These are phyloP conservation scores for Clitopilus passeckerianus DNA, from an alignment of 768 basidiomycete genomes.

Conservation along the genomic window DNA sequence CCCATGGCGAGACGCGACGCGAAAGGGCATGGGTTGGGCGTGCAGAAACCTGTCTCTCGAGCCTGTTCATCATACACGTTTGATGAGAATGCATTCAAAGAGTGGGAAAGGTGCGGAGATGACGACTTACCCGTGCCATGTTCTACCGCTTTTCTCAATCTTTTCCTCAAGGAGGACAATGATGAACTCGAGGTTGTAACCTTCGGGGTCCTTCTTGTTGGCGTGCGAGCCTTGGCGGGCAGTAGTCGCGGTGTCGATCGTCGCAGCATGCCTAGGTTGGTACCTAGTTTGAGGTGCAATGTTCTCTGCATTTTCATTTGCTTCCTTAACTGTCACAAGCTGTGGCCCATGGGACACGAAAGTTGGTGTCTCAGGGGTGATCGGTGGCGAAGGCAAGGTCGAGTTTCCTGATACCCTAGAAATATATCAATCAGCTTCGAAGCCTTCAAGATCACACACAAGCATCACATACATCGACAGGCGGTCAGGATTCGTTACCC, in stretches of 20 bases:
- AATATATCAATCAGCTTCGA: background rate
- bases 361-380: background rate
- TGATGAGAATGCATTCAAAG: background rate
- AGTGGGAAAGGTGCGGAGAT: background rate
- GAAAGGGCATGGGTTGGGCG: slow-evolving; percentile 15
- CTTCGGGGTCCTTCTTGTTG: slow-evolving; percentile 6
- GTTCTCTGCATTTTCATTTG: background rate
- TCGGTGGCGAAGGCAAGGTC: background rate
- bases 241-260: slow-evolving; percentile 8
- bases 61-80: slow-evolving; percentile 10
- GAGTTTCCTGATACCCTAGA: slow-evolving; percentile 7
- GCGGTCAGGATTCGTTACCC: slow-evolving; percentile 36
- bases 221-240: slow-evolving; percentile 13
- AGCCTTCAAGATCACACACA: background rate
- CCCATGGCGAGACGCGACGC: slow-evolving; percentile 34
- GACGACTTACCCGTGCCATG: slow-evolving; percentile 39
- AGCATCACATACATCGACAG: slow-evolving; percentile 27
- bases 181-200: slow-evolving; percentile 22
- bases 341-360: background rate
- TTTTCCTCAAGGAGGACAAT: slow-evolving; percentile 34
- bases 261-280: slow-evolving; percentile 3
- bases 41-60: slow-evolving; percentile 26
- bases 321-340: background rate
- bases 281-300: background rate
- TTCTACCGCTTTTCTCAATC: slow-evolving; percentile 22